Evolutionary conservation across 2,329 filamentous ascomycete species (phyloP), one percentile per base, ranked within the genome.

Genomic region (Pseudocercospora crystallina): DNA sequence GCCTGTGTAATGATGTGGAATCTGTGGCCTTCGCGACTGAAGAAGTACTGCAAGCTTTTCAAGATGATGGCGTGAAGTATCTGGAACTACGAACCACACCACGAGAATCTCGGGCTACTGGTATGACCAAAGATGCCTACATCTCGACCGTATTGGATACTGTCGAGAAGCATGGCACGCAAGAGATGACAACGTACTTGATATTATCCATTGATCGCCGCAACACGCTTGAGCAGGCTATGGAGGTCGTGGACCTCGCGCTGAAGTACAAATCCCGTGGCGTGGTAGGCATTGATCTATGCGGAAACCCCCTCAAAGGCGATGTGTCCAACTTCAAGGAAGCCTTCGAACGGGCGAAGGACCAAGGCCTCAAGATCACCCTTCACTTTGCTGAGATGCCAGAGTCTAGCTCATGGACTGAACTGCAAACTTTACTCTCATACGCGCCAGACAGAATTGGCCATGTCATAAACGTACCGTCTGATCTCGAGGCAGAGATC

Each of bases 21-120:
- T 47, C 53, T 15, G 54, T 89, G 41, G 73, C 71, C 35, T 77
- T 81, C 60, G 82, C 86, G 20, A 90, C 87, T 1, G 73, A 71
- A 36, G 77, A 80, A 5, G 87, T 91, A 38, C 76, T 90, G 5
- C 54, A 72, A 14, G 79, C 83, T 61, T 95, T 94, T 63, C 75
- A 80, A 43, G 67, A 69, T 20, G 89, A 94, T 63, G 86, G 87
- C 32, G 84, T 92, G 12, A 77, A 81, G 49, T 92, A 94, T 65
- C 77, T 91, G 10, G 89, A 95, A 67, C 79, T 94, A 17, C 83
- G 89, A 37, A 92, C 89, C 0, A 94, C 88, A 1, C 89, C 89
- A 1, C 81, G 89, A 46, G 76, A 79, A 2, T 80, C 85, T 31
- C 74, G 78, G 2, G 65, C 69, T 0, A 72, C 74, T 5, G 70